A percentile compares a stretch with the other conserved stretches of the same genome.
Evolutionary conservation across 202 grass and related monocot genomes (phyloP).

Genomic region (Miscanthus sacchariflorus): DNA sequence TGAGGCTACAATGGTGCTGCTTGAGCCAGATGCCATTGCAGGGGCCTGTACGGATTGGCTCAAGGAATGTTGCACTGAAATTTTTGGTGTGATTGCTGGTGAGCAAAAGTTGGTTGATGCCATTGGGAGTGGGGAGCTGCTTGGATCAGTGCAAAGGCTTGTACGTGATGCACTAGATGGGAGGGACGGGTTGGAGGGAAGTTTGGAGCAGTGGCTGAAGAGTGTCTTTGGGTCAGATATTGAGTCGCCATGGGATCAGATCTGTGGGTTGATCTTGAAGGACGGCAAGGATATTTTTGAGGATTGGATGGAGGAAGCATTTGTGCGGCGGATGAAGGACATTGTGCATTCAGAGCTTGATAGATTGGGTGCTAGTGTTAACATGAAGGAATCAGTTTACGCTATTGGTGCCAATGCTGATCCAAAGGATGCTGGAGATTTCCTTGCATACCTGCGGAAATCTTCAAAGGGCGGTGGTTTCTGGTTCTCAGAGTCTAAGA

Average conservation of each 20-base stretch:
- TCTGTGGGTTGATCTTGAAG: constrained; percentile 85
- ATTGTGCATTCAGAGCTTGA: constrained; percentile 85
- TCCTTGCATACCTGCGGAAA: constrained; percentile 65
- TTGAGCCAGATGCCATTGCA: constrained; percentile 71
- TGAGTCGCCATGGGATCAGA: constrained; percentile 97
- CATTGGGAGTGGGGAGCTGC: constrained; percentile 71
- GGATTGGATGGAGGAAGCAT: constrained; percentile 84
- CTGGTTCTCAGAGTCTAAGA: constrained; percentile 96
- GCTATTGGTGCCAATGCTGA: constrained; percentile 54
- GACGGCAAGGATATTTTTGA: constrained; percentile 91
- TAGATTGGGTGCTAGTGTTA: constrained; percentile 62
- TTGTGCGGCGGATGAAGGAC: constrained; percentile 82
- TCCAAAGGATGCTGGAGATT: constrained; percentile 72
- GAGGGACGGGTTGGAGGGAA: constrained; percentile 74
- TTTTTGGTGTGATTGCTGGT: constrained; percentile 69
- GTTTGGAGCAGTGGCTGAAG: constrained; percentile 94
- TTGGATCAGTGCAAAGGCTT: constrained; percentile 76
- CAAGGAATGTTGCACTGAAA: constrained; percentile 74
- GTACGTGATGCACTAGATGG: constrained; percentile 70
- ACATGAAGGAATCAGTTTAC: constrained; percentile 71
- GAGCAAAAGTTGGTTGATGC: constrained; percentile 68
- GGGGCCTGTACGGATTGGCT: constrained; percentile 77
- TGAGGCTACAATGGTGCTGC: constrained; percentile 81
- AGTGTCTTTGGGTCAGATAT: constrained; percentile 89
- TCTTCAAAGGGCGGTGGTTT: constrained; percentile 59